Conservation (phyloP, 2,329 filamentous ascomycete genomes). For the Cladophialophora yegresii region DNA sequence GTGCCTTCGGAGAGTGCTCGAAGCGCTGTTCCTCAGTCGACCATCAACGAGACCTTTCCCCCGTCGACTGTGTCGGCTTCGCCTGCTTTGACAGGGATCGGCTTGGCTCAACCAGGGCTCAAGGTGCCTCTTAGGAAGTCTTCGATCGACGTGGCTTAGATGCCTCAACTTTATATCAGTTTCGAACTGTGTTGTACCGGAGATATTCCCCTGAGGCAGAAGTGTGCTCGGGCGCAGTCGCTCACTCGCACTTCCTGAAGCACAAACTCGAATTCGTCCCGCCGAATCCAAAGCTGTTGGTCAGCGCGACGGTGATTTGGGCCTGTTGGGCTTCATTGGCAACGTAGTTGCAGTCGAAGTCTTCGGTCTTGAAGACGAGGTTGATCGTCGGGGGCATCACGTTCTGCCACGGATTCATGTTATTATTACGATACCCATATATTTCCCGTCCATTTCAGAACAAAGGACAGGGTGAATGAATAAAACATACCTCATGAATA, state of each 20-base stretch:
- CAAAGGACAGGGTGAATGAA: conserved; percentile 8
- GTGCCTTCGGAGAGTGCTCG: conserved; percentile 31
- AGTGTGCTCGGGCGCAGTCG: not conserved
- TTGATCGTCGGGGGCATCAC: conserved; percentile 85
- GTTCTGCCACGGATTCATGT: conserved; percentile 55
- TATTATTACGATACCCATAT: conserved; percentile 8
- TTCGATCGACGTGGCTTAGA: conserved; percentile 32
- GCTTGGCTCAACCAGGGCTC: conserved; percentile 28
- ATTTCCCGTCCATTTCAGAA: not conserved
- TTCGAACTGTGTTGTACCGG: not conserved
- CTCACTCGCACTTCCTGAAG: conserved; percentile 28
- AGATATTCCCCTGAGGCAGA: not conserved
- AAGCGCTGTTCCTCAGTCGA: conserved; percentile 28
- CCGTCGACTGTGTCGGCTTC: conserved; percentile 25
- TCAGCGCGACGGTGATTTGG: conserved; percentile 71
- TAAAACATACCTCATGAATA: conserved; percentile 68
- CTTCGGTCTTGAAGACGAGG: conserved; percentile 64
- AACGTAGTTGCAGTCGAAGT: conserved; percentile 83
- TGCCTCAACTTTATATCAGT: not conserved
- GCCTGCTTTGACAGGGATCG: conserved; percentile 22
- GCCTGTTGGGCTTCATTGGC: conserved; percentile 70
- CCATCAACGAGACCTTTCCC: conserved; percentile 31
- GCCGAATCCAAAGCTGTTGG: conserved; percentile 97
- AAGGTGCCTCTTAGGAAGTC: conserved; percentile 28
- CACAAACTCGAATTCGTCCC: conserved; percentile 85